Percentiles rank a stretch among this genome's conserved stretches.
phyloP scores from a whole-genome alignment of 2,329 filamentous ascomycete genomes.

The Apiospora phragmitis region DNA sequence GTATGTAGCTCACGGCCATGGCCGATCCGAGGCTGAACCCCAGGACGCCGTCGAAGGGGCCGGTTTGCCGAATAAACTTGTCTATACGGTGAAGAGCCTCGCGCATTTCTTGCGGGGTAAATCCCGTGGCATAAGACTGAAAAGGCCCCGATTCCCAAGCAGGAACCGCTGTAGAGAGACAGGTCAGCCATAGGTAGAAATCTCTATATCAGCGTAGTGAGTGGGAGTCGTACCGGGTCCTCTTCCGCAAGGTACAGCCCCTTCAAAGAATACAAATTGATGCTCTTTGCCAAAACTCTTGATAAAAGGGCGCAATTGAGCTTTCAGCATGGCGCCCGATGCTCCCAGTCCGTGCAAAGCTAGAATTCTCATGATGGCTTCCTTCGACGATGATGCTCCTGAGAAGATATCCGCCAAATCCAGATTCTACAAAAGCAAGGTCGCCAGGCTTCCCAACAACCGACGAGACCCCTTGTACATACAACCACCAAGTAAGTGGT shows the following conservation, averaged over 20 bases:
- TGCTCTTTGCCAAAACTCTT: background rate
- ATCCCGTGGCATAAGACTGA: background rate
- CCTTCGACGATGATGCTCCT: too few species aligned
- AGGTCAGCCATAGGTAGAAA: too few species aligned
- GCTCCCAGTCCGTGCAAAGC: background rate
- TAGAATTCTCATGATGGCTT: background rate
- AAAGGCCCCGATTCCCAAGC: background rate
- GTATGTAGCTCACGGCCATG: background rate
- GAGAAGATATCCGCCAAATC: too few species aligned
- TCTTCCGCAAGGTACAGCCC: background rate
- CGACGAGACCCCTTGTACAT: too few species aligned
- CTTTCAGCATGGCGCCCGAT: background rate
- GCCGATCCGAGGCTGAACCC: background rate
- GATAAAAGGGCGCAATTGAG: background rate
- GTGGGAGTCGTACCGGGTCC: background rate
- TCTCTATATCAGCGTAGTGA: too few species aligned
- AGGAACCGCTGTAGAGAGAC: background rate
- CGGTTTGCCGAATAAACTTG: background rate
- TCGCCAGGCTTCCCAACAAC: too few species aligned
- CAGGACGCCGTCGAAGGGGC: background rate
- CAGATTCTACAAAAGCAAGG: too few species aligned
- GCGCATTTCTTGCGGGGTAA: background rate
- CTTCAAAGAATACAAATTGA: background rate
- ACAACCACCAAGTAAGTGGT: too few species aligned
- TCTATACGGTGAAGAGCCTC: background rate